A percentile compares a stretch with the other conserved stretches of the same genome.
Conservation (phyloP, 169 alveolate genomes). For the Plasmodium yoelii region DNA sequence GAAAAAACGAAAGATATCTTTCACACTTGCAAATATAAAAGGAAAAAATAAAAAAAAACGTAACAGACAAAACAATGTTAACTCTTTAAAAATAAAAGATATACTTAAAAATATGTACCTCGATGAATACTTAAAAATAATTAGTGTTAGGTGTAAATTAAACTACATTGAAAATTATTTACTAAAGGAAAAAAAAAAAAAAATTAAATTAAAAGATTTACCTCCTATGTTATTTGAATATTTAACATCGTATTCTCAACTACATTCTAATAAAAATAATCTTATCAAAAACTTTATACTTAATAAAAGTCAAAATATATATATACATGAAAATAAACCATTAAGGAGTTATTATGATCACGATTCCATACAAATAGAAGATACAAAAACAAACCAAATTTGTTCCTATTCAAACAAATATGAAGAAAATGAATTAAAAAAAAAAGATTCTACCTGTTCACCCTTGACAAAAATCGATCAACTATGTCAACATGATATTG, state of each 20-base stretch:
- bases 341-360: background rate
- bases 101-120: constrained; percentile 59
- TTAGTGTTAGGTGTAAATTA: constrained; percentile 53
- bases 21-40: background rate
- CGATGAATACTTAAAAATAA: constrained; percentile 61
- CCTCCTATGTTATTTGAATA: constrained; percentile 63
- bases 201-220: constrained; percentile 50
- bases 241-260: constrained; percentile 68
- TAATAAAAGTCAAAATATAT: constrained; percentile 9
- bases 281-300: constrained; percentile 31
- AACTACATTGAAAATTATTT: constrained; percentile 71
- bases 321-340: constrained; percentile 9
- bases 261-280: constrained; percentile 28
- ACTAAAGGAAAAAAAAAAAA: constrained; percentile 22
- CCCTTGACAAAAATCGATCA: background rate
- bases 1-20: constrained; percentile 28
- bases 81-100: constrained; percentile 20
- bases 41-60: background rate
- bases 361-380: background rate
- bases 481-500: constrained; percentile 35
- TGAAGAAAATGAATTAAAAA: background rate
- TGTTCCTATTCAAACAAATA: background rate
- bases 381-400: background rate
- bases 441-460: background rate
- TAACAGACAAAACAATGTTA: constrained; percentile 8